These are phyloP conservation scores for Nigrospora sphaerica DNA, from an alignment of 2,329 filamentous ascomycete genomes.

Conservation along the genomic window DNA sequence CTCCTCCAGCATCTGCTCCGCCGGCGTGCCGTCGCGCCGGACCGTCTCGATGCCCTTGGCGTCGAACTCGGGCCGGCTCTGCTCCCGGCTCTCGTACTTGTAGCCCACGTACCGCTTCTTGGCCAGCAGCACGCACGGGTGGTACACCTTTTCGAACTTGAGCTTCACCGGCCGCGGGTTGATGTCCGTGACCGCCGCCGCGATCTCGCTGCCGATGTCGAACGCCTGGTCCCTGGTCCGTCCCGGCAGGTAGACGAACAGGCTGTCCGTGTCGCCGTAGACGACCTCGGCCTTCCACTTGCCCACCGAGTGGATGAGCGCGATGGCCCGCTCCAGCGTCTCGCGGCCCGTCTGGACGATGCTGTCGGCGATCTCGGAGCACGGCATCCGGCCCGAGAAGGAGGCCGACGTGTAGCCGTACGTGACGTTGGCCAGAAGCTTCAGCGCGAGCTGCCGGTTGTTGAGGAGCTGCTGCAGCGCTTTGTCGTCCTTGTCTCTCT, in stretches of 20 bases:
- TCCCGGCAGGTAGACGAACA: constrained; percentile 86
- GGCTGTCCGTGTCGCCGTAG: constrained; percentile 93
- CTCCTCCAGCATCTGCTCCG: constrained; percentile 94
- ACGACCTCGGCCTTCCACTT: constrained; percentile 94
- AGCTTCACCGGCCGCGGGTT: constrained; percentile 91
- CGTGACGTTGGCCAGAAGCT: constrained; percentile 96
- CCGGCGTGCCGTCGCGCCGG: constrained; percentile 86
- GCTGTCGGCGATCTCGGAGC: constrained; percentile 94
- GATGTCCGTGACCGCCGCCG: constrained; percentile 75
- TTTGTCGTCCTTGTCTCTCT: constrained; percentile 82
- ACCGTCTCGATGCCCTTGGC: constrained; percentile 99
- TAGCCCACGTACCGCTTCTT: constrained; percentile 99
- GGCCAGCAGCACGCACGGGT: constrained; percentile 85
- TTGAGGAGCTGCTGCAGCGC: constrained; percentile 80
- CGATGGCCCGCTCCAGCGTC: constrained; percentile 89
- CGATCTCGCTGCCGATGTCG: constrained; percentile 86
- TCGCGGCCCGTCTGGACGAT: constrained; percentile 95
- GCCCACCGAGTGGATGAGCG: constrained; percentile 79
- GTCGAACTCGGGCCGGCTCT: constrained; percentile 81
- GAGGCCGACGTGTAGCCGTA: constrained; percentile 97
- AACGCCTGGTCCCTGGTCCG: constrained; percentile 85
- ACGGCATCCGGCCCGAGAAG: constrained; percentile 96
- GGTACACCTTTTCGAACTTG: constrained; percentile 98
- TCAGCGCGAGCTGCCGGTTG: constrained; percentile 88
- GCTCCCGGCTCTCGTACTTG: constrained; percentile 78